These are phyloP conservation scores for Jamesozyma hellenica DNA, from an alignment of 805 yeast genomes.

Conservation along the genomic window DNA sequence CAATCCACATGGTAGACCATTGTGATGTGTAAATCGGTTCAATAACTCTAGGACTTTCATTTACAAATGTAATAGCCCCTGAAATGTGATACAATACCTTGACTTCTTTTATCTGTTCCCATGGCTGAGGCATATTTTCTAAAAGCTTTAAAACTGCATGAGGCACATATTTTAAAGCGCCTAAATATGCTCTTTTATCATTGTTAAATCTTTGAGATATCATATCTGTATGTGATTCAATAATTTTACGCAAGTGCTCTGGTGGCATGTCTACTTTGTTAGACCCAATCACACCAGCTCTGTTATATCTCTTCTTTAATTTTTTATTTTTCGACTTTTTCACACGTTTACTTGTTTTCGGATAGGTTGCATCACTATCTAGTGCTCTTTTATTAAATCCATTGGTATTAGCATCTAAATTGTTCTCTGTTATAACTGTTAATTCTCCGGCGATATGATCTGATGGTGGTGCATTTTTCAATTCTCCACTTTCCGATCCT, in stretches of 20 bases:
- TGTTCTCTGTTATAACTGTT: background rate
- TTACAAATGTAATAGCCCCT: slow-evolving; percentile 92
- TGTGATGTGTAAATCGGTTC: slow-evolving; percentile 88
- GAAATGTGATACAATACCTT: slow-evolving; percentile 79
- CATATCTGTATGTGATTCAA: slow-evolving; percentile 77
- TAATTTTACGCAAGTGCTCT: slow-evolving; percentile 78
- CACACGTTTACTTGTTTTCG: background rate
- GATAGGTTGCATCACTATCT: background rate
- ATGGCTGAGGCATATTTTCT: slow-evolving; percentile 97
- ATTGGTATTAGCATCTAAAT: too few species aligned
- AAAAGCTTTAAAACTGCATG: slow-evolving; percentile 83
- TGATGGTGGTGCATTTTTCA: slow-evolving; percentile 5
- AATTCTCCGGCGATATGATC: slow-evolving; percentile 5
- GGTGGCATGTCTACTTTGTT: slow-evolving; percentile 82
- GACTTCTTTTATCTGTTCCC: slow-evolving; percentile 85
- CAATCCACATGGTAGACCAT: slow-evolving; percentile 89
- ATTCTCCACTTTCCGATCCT: slow-evolving; percentile 1
- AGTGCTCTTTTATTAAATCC: background rate
- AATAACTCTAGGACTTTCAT: slow-evolving; percentile 83
- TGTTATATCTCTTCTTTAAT: slow-evolving; percentile 10
- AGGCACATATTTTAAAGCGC: slow-evolving; percentile 90
- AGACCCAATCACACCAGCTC: slow-evolving; percentile 41
- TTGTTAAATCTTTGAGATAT: slow-evolving; percentile 67
- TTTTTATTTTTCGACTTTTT: slow-evolving; percentile 25
- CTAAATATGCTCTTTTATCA: slow-evolving; percentile 79